Percentiles rank a stretch among this genome's conserved stretches.
These are phyloP conservation scores for Knoxdaviesia proteae DNA, from an alignment of 2,329 filamentous ascomycete genomes.

Conservation along the genomic window DNA sequence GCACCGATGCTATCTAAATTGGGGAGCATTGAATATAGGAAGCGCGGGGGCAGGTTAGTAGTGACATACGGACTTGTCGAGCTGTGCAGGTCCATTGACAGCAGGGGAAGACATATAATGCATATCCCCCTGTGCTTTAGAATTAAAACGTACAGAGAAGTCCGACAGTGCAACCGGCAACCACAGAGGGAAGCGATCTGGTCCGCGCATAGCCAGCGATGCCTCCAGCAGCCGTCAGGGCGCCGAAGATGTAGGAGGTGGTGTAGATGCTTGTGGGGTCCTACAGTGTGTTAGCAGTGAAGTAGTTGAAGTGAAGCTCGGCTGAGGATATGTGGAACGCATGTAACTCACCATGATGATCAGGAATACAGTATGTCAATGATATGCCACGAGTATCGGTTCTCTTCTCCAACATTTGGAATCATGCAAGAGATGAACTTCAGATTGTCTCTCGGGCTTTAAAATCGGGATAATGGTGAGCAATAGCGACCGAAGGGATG, in stretches of 20 bases:
- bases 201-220: conserved; percentile 72
- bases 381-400: too few species aligned
- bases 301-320: not conserved
- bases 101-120: too few species aligned
- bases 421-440: too few species aligned
- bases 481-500: too few species aligned
- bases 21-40: not conserved
- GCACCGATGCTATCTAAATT: conserved; percentile 52
- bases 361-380: too few species aligned
- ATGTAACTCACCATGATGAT: not conserved
- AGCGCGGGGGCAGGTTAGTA: not conserved
- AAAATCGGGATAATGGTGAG: too few species aligned
- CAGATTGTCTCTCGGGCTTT: too few species aligned
- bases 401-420: too few species aligned
- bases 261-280: conserved; percentile 11
- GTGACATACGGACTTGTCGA: not conserved
- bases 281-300: not conserved
- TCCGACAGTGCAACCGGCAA: conserved; percentile 69
- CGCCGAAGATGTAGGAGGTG: conserved; percentile 59
- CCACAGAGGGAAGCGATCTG: conserved; percentile 68
- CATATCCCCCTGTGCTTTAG: too few species aligned
- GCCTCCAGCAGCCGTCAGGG: conserved; percentile 70
- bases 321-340: too few species aligned
- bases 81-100: too few species aligned
- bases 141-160: conserved; percentile 28